Percentiles rank a stretch among this genome's conserved stretches.
Evolutionary conservation across 1,139 yeast species (phyloP).

Genomic region (Arxiozyma heterogenica): DNA sequence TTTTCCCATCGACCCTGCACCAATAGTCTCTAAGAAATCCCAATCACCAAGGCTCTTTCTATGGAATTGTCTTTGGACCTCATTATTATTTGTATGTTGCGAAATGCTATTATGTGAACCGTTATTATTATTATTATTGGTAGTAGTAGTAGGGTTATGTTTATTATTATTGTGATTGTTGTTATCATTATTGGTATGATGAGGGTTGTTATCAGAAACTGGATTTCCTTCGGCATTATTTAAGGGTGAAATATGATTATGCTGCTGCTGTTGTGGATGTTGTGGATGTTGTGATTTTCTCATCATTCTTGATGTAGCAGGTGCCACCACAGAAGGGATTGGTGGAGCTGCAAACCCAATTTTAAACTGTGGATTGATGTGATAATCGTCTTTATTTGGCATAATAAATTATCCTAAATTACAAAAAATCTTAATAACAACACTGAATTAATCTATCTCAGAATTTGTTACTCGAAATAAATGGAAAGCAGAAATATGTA

Average conservation of each 20-base stretch:
- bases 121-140: neutral
- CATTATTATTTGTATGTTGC: conserved; percentile 7
- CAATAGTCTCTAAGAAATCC: conserved; percentile 91
- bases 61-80: conserved; percentile 48
- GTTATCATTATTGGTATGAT: neutral
- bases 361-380: conserved; percentile 26
- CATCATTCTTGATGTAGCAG: conserved; percentile 76
- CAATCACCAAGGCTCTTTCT: conserved; percentile 92
- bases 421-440: neutral
- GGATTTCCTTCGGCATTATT: conserved; percentile 6
- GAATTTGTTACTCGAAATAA: neutral
- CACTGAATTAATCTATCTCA: no score
- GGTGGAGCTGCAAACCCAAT: conserved; percentile 20
- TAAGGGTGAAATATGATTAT: conserved; percentile 21
- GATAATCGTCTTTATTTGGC: conserved; percentile 24
- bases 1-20: conserved; percentile 99
- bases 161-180: no score
- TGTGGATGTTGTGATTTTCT: conserved; percentile 39
- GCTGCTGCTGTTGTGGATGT: conserved; percentile 11
- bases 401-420: neutral
- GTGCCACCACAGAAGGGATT: conserved; percentile 35
- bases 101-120: conserved; percentile 1
- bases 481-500: neutral
- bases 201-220: neutral
- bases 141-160: conserved; percentile 1